Conservation (phyloP, 768 basidiomycete species). For the Boletus fagicola region DNA sequence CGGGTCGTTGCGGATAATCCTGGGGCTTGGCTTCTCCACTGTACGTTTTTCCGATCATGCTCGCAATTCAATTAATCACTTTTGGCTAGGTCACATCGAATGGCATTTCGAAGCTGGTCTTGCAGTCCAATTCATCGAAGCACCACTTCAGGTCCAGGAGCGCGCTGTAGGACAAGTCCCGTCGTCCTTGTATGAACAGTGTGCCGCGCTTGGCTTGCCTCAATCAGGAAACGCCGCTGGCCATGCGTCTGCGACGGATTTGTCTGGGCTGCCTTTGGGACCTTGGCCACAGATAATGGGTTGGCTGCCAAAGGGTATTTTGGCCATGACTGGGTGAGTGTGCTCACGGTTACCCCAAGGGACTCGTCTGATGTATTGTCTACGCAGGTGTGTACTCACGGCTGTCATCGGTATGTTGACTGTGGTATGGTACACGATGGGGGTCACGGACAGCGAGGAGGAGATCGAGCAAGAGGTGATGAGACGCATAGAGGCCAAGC, state of each 20-base stretch:
- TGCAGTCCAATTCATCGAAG: conserved; percentile 81
- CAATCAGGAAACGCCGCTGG: conserved; percentile 88
- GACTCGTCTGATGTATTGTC: conserved; percentile 10
- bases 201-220: conserved; percentile 55
- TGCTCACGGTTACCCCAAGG: neutral
- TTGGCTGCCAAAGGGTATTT: conserved; percentile 71
- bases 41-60: conserved; percentile 38
- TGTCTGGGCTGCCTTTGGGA: conserved; percentile 60
- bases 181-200: conserved; percentile 65
- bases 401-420: conserved; percentile 80
- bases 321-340: conserved; percentile 69
- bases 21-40: conserved; percentile 85
- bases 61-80: neutral
- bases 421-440: conserved; percentile 84
- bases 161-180: conserved; percentile 48
- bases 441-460: conserved; percentile 70
- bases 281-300: conserved; percentile 74
- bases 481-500: conserved; percentile 56
- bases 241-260: conserved; percentile 62
- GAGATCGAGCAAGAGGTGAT: conserved; percentile 76
- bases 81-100: conserved; percentile 66
- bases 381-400: conserved; percentile 69
- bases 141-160: conserved; percentile 69
- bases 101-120: conserved; percentile 87
- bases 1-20: conserved; percentile 90